Conservation (phyloP, 257 asterid genomes). For the Solanum acaule region DNA sequence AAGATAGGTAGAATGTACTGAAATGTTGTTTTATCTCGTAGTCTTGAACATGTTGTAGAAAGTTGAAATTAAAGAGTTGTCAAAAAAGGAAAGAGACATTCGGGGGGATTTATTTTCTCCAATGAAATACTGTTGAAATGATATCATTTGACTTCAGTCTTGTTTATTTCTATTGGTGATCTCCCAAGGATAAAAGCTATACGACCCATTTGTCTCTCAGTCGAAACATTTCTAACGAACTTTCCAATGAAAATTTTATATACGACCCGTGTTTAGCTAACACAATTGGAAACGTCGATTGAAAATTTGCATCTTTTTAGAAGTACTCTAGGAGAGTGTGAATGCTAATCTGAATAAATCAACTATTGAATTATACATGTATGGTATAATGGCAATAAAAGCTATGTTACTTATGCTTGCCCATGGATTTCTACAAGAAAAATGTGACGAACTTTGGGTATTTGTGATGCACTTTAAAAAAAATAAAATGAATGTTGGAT, state of each 20-base stretch:
- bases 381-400: background rate
- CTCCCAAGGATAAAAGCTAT: background rate
- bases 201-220: background rate
- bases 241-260: too few species aligned
- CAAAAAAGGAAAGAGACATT: background rate
- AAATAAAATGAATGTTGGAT: background rate
- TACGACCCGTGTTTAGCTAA: too few species aligned
- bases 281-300: too few species aligned
- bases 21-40: background rate
- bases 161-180: background rate
- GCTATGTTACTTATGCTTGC: background rate
- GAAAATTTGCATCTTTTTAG: background rate
- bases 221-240: too few species aligned
- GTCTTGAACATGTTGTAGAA: too few species aligned
- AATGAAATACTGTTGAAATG: background rate
- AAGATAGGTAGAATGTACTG: background rate
- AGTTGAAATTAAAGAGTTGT: background rate
- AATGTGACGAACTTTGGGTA: background rate
- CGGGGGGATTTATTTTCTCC: background rate
- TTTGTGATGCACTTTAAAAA: background rate
- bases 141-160: background rate
- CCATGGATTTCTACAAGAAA: background rate
- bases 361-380: background rate
- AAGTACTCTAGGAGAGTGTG: background rate
- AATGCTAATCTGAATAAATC: background rate